A percentile compares a stretch with the other conserved stretches of the same genome.
phyloP scores from a whole-genome alignment of 108 stramenopile genomes.

The Nitzschia sp. region DNA sequence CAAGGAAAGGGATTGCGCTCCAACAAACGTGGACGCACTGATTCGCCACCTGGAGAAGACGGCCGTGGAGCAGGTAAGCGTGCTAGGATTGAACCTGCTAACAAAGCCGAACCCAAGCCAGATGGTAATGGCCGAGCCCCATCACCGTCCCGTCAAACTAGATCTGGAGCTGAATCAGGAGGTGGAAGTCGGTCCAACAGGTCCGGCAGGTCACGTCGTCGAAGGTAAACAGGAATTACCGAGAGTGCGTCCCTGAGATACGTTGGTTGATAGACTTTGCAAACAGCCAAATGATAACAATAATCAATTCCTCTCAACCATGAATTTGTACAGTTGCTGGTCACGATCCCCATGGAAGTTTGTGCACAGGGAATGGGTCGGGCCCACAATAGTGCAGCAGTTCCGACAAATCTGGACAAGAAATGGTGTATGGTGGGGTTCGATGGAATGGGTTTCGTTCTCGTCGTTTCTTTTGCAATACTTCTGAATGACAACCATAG shows the following conservation, averaged over 20 bases:
- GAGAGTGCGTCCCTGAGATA: too few relatives aligned
- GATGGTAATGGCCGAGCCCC: too few relatives aligned
- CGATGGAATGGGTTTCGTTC: slow-evolving; percentile 89
- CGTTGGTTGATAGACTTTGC: too few relatives aligned
- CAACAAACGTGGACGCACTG: background rate
- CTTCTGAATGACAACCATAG: slow-evolving; percentile 84
- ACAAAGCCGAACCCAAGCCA: too few relatives aligned
- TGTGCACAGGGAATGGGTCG: slow-evolving; percentile 49
- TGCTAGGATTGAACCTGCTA: slow-evolving; percentile 1
- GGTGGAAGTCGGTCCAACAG: too few relatives aligned
- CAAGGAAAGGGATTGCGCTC: background rate
- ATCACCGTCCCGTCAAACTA: too few relatives aligned
- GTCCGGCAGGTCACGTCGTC: too few relatives aligned
- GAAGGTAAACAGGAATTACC: too few relatives aligned
- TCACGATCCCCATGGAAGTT: slow-evolving; percentile 59
- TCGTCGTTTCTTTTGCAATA: slow-evolving; percentile 79
- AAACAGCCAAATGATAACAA: too few relatives aligned
- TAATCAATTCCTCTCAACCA: too few relatives aligned
- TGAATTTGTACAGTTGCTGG: background rate
- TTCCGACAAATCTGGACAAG: slow-evolving; percentile 87
- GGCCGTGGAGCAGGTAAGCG: slow-evolving; percentile 6
- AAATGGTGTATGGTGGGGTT: slow-evolving; percentile 81
- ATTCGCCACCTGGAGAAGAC: slow-evolving; percentile 5
- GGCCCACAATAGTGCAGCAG: slow-evolving; percentile 88
- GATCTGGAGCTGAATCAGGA: too few relatives aligned